Percentiles rank a stretch among this genome's conserved stretches.
Conservation (phyloP, 345 rosid species). For the Salix caprea region DNA sequence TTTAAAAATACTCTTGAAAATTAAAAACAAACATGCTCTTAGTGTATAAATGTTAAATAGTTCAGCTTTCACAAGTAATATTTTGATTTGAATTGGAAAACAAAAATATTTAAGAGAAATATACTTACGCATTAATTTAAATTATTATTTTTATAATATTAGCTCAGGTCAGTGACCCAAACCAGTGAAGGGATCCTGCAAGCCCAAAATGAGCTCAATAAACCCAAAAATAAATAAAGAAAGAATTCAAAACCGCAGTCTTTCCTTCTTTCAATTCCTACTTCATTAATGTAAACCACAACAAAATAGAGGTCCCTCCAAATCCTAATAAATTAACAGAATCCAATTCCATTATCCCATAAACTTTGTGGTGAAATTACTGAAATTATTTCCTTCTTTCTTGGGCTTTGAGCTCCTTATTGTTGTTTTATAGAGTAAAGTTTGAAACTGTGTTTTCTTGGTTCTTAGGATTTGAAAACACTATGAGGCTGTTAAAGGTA, state of each 20-base stretch:
- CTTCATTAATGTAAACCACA: not conserved
- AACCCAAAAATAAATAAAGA: not conserved
- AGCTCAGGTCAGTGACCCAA: not conserved
- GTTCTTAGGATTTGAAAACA: slow-evolving; percentile 3
- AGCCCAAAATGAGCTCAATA: not conserved
- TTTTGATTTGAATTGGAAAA: too few species aligned
- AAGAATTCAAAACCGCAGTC: not conserved
- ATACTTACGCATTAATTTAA: too few species aligned
- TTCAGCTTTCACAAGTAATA: too few species aligned
- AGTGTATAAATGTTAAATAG: too few species aligned
- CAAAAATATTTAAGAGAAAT: too few species aligned
- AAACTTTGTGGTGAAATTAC: not conserved
- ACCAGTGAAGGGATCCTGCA: not conserved
- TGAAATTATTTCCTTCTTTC: not conserved
- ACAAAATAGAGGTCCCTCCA: not conserved
- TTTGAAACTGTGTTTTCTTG: not conserved
- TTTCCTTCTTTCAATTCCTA: not conserved
- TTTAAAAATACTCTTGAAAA: too few species aligned
- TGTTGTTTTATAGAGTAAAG: not conserved
- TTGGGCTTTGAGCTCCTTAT: not conserved
- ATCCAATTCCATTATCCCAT: not conserved
- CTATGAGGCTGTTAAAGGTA: slow-evolving; percentile 74
- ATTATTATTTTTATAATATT: too few species aligned
- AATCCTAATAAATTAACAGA: not conserved
- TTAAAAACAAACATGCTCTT: too few species aligned